Evolutionary conservation across 306 rosid genomes (phyloP), one percentile per base, ranked within the genome.

Genomic region (Pyrus pyrifolia): DNA sequence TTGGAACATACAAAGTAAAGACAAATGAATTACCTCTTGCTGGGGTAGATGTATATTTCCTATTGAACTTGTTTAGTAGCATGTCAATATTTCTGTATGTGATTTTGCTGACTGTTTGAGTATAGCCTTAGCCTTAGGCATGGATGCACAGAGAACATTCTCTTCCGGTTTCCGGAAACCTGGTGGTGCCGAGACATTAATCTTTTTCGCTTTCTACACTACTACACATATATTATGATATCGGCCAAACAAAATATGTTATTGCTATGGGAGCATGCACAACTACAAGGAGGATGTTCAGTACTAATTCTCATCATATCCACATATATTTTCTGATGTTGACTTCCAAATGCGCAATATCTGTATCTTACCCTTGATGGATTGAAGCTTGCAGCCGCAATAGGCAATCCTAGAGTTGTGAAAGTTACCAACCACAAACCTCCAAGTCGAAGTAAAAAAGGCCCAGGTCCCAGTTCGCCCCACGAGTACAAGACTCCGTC

Each of bases 321-420:
- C 30, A 40, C 38, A 0, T 60, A 27, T 59, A 12, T 61, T 11
- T 61, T 60, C 42, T 5, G 2, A 60, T 42, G 42, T 25, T 18
- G 59, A 72, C 45, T 44, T 40, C 0, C 12, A 40, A 73, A 42
- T 23, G 15, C 23, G 2, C 4, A 46, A 42, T 44, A 30, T 40
- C 53, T 80, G 68, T 30, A 66, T 65, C 93, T 89, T 90, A 92
- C 97, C 78, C 91, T 84, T 27, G 98, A 81, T 81, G 98, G 98
- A 83, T 89, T 95, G 76, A 95, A 95, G 89, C 98, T 95, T 74
- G 98, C 97, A 71, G 97, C 96, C 53, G 98, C 89, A 76, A 92
- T 82, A 67, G 98, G 98, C 40, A 79, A 88, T 68, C 98, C 98
- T 61, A 95, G 85, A 77, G 79, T 84, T 51, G 84, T 95, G 87